Evolutionary conservation across 306 rosid genomes (phyloP).

Genomic region (Trifolium fragiferum): DNA sequence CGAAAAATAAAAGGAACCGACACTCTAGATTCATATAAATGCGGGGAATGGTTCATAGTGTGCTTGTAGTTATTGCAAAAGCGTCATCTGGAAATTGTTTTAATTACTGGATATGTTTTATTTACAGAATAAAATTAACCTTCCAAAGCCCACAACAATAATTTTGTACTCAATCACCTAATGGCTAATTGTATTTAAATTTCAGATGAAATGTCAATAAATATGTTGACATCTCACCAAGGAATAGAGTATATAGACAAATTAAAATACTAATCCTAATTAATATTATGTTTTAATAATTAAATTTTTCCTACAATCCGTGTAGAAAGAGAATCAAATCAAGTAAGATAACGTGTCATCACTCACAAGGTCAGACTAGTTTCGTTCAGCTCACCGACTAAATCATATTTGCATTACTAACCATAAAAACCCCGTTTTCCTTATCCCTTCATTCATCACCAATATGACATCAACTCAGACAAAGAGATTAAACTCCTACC

Average conservation of each 20-base stretch:
- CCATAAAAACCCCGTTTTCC: neutral
- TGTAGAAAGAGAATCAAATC: slow-evolving; percentile 5
- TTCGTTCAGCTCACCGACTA: slow-evolving; percentile 15
- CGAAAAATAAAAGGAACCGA: slow-evolving; percentile 37
- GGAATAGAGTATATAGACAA: slow-evolving; percentile 22
- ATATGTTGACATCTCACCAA: slow-evolving; percentile 59
- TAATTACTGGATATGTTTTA: neutral
- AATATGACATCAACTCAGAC: slow-evolving; percentile 22
- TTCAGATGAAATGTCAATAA: slow-evolving; percentile 61
- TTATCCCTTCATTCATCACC: slow-evolving; percentile 8
- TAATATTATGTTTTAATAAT: neutral
- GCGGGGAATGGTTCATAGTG: neutral
- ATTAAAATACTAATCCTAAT: neutral
- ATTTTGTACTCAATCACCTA: slow-evolving; percentile 38
- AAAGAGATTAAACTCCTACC: slow-evolving; percentile 8
- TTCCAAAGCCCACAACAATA: slow-evolving; percentile 18
- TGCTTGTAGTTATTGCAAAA: neutral
- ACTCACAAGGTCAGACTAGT: slow-evolving; percentile 4
- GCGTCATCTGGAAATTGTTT: neutral
- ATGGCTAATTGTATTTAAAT: slow-evolving; percentile 32
- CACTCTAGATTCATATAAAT: slow-evolving; percentile 9
- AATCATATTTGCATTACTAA: neutral
- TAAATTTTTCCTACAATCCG: slow-evolving; percentile 8
- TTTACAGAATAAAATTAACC: neutral
- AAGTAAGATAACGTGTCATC: slow-evolving; percentile 7